Base-by-base conservation (phyloP, 2,329 filamentous ascomycete genomes). In the Colletotrichum magnum region DNA sequence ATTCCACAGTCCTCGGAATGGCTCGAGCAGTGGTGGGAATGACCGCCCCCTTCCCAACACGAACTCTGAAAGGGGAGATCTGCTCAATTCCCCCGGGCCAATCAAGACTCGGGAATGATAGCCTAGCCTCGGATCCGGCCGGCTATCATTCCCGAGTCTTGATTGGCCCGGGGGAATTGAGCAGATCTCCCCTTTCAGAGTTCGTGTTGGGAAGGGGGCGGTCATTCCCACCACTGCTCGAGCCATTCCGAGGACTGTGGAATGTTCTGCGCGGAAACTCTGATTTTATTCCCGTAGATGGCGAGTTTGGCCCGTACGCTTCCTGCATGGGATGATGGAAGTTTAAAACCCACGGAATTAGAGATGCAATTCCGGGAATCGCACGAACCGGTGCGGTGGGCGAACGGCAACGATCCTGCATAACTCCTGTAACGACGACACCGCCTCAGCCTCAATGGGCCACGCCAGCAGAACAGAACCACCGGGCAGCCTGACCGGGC, bases 311-410 rank as follows among this genome's bases (percentile, higher is more conserved):
- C 13, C 24, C 15, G 47, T 32, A 39, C 39, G 52, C n/a, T 36
- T 26, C 36, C 24, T 26, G n/a, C 56, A 57, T 66, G 62, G 16
- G 56, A 69, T 61, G 67, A 69, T 28, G 50, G 56, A 66, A 69
- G 62, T 60, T 24, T 69, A 69, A 68, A 68, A 45, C 66, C 21
- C 21, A 47, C 21, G 43, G 57, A 28, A 28, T n/a, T 36, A 50
- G 47, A 51, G 15, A 13, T 7, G 26, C 45, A 59, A 41, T 32
- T 39, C 45, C 48, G 15, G 32, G 32, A 36, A 50, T 47, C 12
- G 48, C 26, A 59, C n/a, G 53, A 58, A 60, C 57, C 32, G 51
- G 52, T 56, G 41, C 32, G 51, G 52, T 56, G 41, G 50, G 60
- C 50, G 16, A 21, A 6, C 32, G 26, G 18, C 6, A 15, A 50